Conservation (phyloP, 805 yeast genomes). For the Yarrowia deformans region DNA sequence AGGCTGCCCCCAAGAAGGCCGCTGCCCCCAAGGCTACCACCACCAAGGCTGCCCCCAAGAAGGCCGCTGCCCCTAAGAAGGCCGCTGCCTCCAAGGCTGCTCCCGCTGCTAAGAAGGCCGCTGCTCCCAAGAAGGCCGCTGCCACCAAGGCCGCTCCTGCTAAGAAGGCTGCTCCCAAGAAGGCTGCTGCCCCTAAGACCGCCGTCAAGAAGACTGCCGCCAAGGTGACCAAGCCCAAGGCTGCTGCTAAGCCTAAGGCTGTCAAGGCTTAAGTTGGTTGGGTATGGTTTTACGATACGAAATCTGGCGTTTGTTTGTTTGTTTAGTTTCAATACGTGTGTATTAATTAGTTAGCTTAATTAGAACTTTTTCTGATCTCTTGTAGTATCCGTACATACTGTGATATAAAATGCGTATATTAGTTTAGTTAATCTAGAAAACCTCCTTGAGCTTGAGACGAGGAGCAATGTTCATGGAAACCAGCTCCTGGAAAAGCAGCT, state of each 20-base stretch:
- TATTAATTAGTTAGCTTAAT: conserved; percentile 32
- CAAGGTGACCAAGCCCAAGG: conserved; percentile 42
- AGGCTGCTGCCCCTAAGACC: conserved; percentile 46
- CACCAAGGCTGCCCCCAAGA: conserved; percentile 47
- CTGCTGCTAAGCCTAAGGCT: conserved; percentile 45
- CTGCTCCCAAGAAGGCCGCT: conserved; percentile 47
- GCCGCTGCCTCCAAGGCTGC: conserved; percentile 45
- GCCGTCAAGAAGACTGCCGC: conserved; percentile 48
- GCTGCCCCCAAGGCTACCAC: conserved; percentile 45
- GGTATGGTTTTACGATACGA: conserved; percentile 27
- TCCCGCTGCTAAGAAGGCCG: conserved; percentile 39
- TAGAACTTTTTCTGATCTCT: conserved; percentile 16
- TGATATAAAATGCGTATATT: conserved; percentile 19
- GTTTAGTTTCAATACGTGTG: conserved; percentile 39
- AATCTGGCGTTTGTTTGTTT: conserved; percentile 31
- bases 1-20: conserved; percentile 45
- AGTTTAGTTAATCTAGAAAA: conserved; percentile 56
- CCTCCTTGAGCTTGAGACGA: conserved; percentile 86
- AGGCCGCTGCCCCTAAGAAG: conserved; percentile 46
- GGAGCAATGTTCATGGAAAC: conserved; percentile 99
- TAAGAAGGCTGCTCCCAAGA: conserved; percentile 50
- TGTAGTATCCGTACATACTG: not conserved
- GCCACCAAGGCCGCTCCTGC: conserved; percentile 44
- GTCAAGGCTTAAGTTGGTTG: conserved; percentile 45
- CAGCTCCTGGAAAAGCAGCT: conserved; percentile 93